Percentiles rank a stretch among this genome's conserved stretches.
Conservation (phyloP, 176 grass and related monocot species). For the Dendrocalamus sinicus region DNA sequence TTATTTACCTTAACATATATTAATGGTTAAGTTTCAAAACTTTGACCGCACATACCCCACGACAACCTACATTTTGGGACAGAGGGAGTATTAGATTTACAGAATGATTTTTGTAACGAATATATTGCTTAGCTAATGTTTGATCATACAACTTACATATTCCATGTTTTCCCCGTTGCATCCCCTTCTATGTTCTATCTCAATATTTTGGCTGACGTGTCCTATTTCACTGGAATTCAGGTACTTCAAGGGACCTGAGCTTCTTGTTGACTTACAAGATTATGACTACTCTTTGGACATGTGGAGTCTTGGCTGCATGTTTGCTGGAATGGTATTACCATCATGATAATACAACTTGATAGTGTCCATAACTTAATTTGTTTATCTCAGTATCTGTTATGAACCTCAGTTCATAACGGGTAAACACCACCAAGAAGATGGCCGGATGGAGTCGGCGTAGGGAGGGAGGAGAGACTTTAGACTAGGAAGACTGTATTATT, state of each 20-base stretch:
- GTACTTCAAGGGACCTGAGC: constrained; percentile 84
- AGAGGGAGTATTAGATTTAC: not conserved
- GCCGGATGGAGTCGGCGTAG: too few species aligned
- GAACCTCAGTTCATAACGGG: too few species aligned
- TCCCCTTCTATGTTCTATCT: not conserved
- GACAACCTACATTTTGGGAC: too few species aligned
- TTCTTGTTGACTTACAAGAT: constrained; percentile 88
- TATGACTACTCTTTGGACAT: constrained; percentile 91
- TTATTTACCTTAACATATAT: too few species aligned
- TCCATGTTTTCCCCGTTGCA: not conserved
- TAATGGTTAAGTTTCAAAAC: too few species aligned
- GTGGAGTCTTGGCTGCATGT: constrained; percentile 96
- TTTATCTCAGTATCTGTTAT: too few species aligned
- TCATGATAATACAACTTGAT: not conserved
- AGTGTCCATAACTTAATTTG: constrained; percentile 7
- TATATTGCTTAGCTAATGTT: constrained; percentile 18
- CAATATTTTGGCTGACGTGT: not conserved
- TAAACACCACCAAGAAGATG: too few species aligned
- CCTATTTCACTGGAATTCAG: constrained; percentile 46
- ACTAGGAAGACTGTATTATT: too few species aligned
- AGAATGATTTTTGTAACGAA: not conserved
- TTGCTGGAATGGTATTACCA: constrained; percentile 81
- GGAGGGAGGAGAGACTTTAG: too few species aligned
- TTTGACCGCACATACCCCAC: too few species aligned
- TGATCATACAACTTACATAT: not conserved